These are phyloP conservation scores for Volvox africanus DNA, from an alignment of 139 green algal genomes.

Conservation along the genomic window DNA sequence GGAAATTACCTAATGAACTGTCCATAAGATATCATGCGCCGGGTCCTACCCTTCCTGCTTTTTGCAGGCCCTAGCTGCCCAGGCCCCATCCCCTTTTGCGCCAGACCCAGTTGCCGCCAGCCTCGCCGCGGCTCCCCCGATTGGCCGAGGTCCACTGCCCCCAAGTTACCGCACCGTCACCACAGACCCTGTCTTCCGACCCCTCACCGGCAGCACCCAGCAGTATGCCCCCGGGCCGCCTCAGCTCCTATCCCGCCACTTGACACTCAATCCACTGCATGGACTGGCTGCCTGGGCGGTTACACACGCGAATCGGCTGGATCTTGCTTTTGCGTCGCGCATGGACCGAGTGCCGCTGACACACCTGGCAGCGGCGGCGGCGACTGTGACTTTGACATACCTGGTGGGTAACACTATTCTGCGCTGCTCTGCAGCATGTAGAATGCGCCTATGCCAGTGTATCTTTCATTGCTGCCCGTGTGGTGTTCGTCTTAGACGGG, in stretches of 20 bases:
- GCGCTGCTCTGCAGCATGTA: no score
- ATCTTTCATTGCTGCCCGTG: no score
- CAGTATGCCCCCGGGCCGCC: slow-evolving; percentile 34
- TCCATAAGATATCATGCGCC: not conserved
- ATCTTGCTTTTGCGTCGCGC: not conserved
- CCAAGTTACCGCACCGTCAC: slow-evolving; percentile 7
- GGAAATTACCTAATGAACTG: not conserved
- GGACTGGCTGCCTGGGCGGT: not conserved
- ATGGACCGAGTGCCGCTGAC: slow-evolving; percentile 8
- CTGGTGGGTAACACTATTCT: not conserved
- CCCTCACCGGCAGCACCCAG: not conserved
- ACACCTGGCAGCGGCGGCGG: slow-evolving; percentile 7
- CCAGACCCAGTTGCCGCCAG: not conserved
- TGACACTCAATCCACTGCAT: slow-evolving; percentile 31
- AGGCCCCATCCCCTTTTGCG: not conserved
- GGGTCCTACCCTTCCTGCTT: not conserved
- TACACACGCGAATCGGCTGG: not conserved
- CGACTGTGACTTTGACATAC: not conserved
- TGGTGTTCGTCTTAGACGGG: no score
- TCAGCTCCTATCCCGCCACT: slow-evolving; percentile 15
- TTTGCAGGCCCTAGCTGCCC: no score
- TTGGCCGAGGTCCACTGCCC: not conserved
- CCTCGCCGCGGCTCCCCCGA: not conserved
- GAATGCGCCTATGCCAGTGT: no score
- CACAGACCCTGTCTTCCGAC: slow-evolving; percentile 7